These are phyloP conservation scores for Colletotrichum karsti DNA, from an alignment of 2,329 filamentous ascomycete genomes.

Conservation along the genomic window DNA sequence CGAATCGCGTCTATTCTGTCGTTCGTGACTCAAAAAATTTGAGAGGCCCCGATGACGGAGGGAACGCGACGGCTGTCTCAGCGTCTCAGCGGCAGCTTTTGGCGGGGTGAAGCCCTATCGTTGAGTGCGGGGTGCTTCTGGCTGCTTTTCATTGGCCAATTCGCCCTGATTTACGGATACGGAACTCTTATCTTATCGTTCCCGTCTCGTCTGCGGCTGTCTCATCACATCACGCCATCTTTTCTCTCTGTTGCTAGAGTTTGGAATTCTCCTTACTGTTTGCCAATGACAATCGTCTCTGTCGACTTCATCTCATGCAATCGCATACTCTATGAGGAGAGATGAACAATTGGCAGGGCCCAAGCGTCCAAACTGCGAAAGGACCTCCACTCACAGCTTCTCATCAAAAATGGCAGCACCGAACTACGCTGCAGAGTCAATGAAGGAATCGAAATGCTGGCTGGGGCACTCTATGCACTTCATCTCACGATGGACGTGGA, in stretches of 20 bases:
- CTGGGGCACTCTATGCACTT: background rate
- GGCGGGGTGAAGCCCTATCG: slow-evolving; percentile 20
- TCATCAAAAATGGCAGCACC: no score
- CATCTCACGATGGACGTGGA: background rate
- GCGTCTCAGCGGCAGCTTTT: slow-evolving; percentile 6
- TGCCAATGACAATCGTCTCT: slow-evolving; percentile 15
- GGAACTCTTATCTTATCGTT: slow-evolving; percentile 2
- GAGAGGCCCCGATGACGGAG: slow-evolving; percentile 19
- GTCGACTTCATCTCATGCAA: slow-evolving; percentile 13
- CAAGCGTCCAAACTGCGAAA: no score
- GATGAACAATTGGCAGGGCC: no score
- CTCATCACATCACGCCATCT: background rate
- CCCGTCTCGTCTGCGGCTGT: background rate
- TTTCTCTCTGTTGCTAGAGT: background rate
- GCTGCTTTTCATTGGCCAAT: slow-evolving; percentile 8
- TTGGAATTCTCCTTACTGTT: background rate
- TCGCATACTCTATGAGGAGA: no score
- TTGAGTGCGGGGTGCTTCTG: slow-evolving; percentile 8
- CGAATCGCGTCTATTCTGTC: background rate
- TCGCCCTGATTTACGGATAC: background rate
- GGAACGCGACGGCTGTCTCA: background rate
- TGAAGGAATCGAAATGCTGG: no score
- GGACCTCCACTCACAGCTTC: no score
- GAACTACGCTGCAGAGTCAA: no score
- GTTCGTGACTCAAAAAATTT: slow-evolving; percentile 24